Base-by-base conservation (phyloP, 257 asterid genomes). In the Scutellaria baicalensis region DNA sequence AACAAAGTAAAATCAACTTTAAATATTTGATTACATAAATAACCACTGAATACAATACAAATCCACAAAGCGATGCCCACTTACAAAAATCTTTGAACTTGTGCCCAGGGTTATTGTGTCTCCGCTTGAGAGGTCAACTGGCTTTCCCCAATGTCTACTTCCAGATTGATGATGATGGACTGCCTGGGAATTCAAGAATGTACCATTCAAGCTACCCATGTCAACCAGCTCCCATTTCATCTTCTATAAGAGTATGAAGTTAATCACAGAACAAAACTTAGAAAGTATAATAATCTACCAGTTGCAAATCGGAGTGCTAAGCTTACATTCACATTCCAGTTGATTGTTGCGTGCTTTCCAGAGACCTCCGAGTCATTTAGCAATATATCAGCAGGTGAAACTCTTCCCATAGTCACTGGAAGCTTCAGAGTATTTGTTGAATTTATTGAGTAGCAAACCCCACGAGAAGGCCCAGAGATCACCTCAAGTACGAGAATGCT, bases 101-200 rank as follows among this genome's bases (percentile, higher is more conserved):
- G 96, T 86, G 84, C 97, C 97, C 18, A 89, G 81, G 40, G 95
- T 92, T 76, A 92, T 79, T 55, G 81, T 71, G 76, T 92, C 97
- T 45, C 96, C 93, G 40, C 70, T 84, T 27, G 87, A 80, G 69
- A 92, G 86, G 74, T 87, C 96, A 57, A 86, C 80, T 35, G 95
- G 95, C 17, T 75, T 75, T 6, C 91, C 91, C 86, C 86, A 77
- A 27, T 80, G 84, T 75, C 91, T 81, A 69, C 81, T 83, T 79
- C 85, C 86, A 56, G 84, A 67, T 63, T 74, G 81, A 80, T 83
- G 81, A 64, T 70, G 75, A 68, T 80, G 79, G 54, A 79, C 81
- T 61, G 81, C 75, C 33, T 54, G 82, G 52, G 89, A 88, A 79
- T 85, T 88, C 75, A 85, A 64, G 66, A 77, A 78, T 5, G 91